Base-by-base conservation (phyloP, 2,329 filamentous ascomycete genomes). In the Colletotrichum cereale region DNA sequence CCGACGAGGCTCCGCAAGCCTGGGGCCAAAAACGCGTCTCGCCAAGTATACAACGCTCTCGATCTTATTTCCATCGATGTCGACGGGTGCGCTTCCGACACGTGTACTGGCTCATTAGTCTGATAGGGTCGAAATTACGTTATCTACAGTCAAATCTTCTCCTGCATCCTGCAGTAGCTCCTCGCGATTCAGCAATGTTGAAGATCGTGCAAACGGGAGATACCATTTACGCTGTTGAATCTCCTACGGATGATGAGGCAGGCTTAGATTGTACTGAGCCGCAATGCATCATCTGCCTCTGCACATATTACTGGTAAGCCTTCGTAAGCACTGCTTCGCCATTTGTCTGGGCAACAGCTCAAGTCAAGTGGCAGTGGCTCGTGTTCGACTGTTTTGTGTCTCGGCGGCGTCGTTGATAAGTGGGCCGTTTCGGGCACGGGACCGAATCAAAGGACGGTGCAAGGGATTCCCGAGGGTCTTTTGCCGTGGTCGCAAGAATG, bases 351-450 rank as follows among this genome's bases (percentile, higher is more conserved):
- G 31, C 44, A 40, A 42, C 40, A 61, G 56, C 48, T 57, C 42
- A 21, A 44, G 42, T 67, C 63, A 53, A 42, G 50, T 50, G 57
- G n/a, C 56, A 62, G 24, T 52, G 57, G 47, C 57, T 67, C 40
- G 50, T 57, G 34, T 67, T 42, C 38, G 42, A 18, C 4, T 34
- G 65, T 62, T 63, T 36, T 16, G 16, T 36, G 40, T 38, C 63
- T 71, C 67, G 67, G 63, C 52, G 31, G 24, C 21, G 40, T 60
- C 61, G 62, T 58, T 40, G 16, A 40, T 31, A 18, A 50, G 58
- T 68, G 68, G 52, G 38, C n/a, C 36, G 12, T 10, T 24, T 31
- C 53, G 50, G 65, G 52, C 38, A 63, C 65, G 65, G 68, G 68
- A 58, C 68, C 68, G 58, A 63, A 63, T 57, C 53, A 60, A 47